These are phyloP conservation scores for Citrus mangshanensis DNA, from an alignment of 345 rosid genomes.

Conservation along the genomic window DNA sequence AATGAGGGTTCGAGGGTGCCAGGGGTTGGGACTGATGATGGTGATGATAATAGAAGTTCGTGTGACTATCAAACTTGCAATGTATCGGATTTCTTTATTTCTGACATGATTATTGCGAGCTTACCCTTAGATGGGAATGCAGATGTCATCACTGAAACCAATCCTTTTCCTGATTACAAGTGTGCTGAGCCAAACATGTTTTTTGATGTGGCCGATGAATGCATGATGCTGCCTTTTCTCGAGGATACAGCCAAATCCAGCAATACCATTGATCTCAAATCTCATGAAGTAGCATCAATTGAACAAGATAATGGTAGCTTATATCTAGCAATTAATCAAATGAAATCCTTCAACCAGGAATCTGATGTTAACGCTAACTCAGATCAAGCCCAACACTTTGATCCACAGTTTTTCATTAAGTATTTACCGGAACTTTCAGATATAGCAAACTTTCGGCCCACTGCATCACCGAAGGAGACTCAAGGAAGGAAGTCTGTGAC, in stretches of 20 bases:
- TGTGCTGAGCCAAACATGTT: slow-evolving; percentile 55
- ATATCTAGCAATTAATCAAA: slow-evolving; percentile 59
- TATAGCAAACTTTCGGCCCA: slow-evolving; percentile 52
- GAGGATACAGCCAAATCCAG: slow-evolving; percentile 58
- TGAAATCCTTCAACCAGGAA: slow-evolving; percentile 46
- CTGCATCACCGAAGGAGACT: slow-evolving; percentile 37
- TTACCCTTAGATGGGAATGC: slow-evolving; percentile 47
- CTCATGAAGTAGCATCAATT: slow-evolving; percentile 40
- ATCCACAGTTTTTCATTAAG: slow-evolving; percentile 70
- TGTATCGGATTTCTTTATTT: slow-evolving; percentile 57
- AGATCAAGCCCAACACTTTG: slow-evolving; percentile 65
- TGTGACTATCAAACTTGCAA: slow-evolving; percentile 50
- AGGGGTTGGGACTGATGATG: slow-evolving; percentile 32
- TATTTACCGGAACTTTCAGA: slow-evolving; percentile 83
- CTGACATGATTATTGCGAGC: slow-evolving; percentile 58
- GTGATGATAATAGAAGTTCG: slow-evolving; percentile 34
- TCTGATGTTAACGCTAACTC: slow-evolving; percentile 47
- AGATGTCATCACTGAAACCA: slow-evolving; percentile 27
- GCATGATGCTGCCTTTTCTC: slow-evolving; percentile 70
- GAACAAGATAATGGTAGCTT: slow-evolving; percentile 48
- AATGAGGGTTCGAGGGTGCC: slow-evolving; percentile 21
- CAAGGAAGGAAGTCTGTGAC: slow-evolving; percentile 59
- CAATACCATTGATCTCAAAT: slow-evolving; percentile 36
- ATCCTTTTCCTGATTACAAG: slow-evolving; percentile 53
- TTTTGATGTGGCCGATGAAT: slow-evolving; percentile 64